Evolutionary conservation across 1,139 yeast species (phyloP).

Genomic region (Candida sanyaensis): DNA sequence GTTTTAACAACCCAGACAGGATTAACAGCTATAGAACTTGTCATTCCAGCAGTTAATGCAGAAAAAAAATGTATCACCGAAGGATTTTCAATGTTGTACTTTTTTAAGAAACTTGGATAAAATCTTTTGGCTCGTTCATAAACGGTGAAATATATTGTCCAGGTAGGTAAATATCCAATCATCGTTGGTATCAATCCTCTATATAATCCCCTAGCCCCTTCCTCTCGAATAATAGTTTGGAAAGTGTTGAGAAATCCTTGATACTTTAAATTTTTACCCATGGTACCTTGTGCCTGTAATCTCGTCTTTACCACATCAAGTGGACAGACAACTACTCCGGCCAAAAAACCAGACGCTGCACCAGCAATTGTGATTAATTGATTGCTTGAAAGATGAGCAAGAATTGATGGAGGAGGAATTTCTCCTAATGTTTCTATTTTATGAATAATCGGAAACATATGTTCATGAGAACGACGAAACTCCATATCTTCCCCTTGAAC

Average conservation of each 20-base stretch:
- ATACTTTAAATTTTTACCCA: constrained; percentile 32
- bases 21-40: constrained; percentile 84
- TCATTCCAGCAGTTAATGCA: constrained; percentile 88
- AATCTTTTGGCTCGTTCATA: constrained; percentile 74
- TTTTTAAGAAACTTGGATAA: constrained; percentile 27
- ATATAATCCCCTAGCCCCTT: constrained; percentile 82
- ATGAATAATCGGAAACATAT: constrained; percentile 24
- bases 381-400: constrained; percentile 27
- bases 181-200: constrained; percentile 90
- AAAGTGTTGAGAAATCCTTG: constrained; percentile 64
- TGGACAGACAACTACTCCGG: constrained; percentile 51
- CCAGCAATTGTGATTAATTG: constrained; percentile 46
- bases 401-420: constrained; percentile 23
- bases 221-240: constrained; percentile 64
- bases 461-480: constrained; percentile 26
- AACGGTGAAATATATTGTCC: constrained; percentile 93
- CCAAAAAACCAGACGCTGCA: constrained; percentile 48
- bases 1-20: constrained; percentile 99
- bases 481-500: constrained; percentile 45
- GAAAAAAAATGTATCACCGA: constrained; percentile 68
- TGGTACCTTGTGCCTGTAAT: constrained; percentile 43
- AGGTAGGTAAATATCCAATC: constrained; percentile 92
- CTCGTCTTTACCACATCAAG: constrained; percentile 50
- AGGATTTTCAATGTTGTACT: constrained; percentile 40
- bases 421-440: constrained; percentile 23